Base-by-base conservation (phyloP, 225 moss, liverwort and hornwort genomes). In the Straminergon stramineum region DNA sequence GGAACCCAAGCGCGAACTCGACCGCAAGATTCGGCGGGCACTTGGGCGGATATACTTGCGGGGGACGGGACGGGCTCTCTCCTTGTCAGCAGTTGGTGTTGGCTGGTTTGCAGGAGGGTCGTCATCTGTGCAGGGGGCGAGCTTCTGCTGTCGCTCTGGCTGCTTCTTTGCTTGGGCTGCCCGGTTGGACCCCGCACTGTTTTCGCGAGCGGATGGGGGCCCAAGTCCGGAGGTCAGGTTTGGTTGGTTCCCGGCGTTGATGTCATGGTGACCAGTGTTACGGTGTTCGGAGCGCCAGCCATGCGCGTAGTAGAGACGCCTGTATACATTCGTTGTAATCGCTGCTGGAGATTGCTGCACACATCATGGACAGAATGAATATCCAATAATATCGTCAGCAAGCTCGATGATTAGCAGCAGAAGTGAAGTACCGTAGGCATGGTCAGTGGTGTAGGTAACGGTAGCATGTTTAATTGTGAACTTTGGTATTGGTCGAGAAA, bases 231-330 rank as follows among this genome's bases (percentile, higher is more conserved):
- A 83, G 73, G 83, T 51, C 10, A 65, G 82, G 27, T 82, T 88
- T 34, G 91, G 86, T 56, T 83, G 88, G 75, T 69, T 90, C 15
- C 89, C 80, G 14, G 70, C 81, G 86, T 91, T 93, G 39, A 93
- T 91, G 85, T 95, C 95, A 53, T 91, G 92, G 27, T 91, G 87
- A 83, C 92, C 92, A 39, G 93, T 84, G 82, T 93, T 95, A 56
- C 96, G 96, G 91, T 95, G 92, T 63, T 94, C 92, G 9, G 96
- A 96, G 84, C 95, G 94, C 96, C 96, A 93, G 62, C 93, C 94
- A 78, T 94, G 89, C 6, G 91, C 92, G 87, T 94, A 92, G 14
- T 95, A 95, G 14, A 95, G 93, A 68, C 94, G 92, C 84, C 92
- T 96, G 82, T 95, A 93, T 39, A 92, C 85, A 81, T 94, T 93